Evolutionary conservation across 2,329 filamentous ascomycete species (phyloP), one percentile per base, ranked within the genome.

Genomic region (Fusarium globosum): DNA sequence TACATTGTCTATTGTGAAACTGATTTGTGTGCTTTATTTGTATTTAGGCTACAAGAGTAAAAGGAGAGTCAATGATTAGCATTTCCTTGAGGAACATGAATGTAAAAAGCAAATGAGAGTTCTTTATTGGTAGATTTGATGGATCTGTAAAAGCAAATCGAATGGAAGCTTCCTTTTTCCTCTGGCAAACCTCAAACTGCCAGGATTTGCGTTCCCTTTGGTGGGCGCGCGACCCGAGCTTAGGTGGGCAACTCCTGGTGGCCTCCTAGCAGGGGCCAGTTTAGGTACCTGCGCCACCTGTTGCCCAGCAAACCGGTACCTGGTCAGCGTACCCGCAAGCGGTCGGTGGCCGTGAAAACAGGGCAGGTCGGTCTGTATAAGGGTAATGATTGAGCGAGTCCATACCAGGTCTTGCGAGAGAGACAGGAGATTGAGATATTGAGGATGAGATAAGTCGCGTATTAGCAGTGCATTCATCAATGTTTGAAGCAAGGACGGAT

Each of bases 251-350:
- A 71, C 71, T 74, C 71, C 71, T 73, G 56, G 70, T 52, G 69
- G 69, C 65, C 71, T 73, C 71, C 71, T 73, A 65, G 55, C 71
- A 74, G 71, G 71, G 71, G 68, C 67, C 56, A 45, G 38, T 45
- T 41, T 52, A 72, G 57, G 72, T 74, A 74, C 64, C 64, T 74
- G 68, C 56, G 62, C 71, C 72, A 59, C 45, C 67, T 68, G 70
- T 71, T 71, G 70, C 70, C 62, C 71, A 70, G 70, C 71, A 51
- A 56, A 61, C 68, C 63, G 57, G 61, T 74, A 74, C 64, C 64
- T 74, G 64, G 61, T 71, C 65, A 65, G 61, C 62, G 62, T 63
- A 63, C 61, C 71, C 71, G 68, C 71, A 72, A 74, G 56, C 68
- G 64, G 59, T 71, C n/a, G 26, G 45, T 28, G 73, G 53, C 49